Evolutionary conservation across 371 early-diverging fungal genomes (phyloP).

Genomic region (Apophysomyces variabilis): DNA sequence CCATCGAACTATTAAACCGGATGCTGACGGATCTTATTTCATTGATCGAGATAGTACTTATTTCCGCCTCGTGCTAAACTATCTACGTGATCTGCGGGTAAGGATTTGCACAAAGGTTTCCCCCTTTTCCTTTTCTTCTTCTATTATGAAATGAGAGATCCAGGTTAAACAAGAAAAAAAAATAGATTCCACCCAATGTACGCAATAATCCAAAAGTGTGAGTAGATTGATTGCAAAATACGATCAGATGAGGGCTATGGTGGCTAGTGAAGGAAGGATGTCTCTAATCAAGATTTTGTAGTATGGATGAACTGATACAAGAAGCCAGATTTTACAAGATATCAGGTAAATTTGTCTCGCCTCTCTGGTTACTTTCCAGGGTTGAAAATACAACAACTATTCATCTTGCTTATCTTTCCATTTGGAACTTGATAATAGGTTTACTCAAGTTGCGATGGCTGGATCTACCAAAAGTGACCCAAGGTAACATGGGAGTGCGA

Average conservation of each 20-base stretch:
- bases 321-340: slow-evolving; percentile 44
- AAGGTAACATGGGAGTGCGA: slow-evolving; percentile 25
- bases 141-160: too few relatives aligned
- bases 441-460: slow-evolving; percentile 36
- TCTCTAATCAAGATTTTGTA: slow-evolving; percentile 6
- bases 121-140: neutral
- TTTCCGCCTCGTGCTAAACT: slow-evolving; percentile 46
- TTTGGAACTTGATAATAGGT: slow-evolving; percentile 16
- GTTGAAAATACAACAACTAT: neutral
- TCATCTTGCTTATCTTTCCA: too few relatives aligned
- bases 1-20: slow-evolving; percentile 18
- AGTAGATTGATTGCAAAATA: neutral
- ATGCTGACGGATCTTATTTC: slow-evolving; percentile 48
- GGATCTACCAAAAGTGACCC: slow-evolving; percentile 31
- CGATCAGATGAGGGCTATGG: too few relatives aligned
- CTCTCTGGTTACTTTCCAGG: neutral
- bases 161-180: too few relatives aligned
- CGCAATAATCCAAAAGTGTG: slow-evolving; percentile 43
- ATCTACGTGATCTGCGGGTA: slow-evolving; percentile 45
- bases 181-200: slow-evolving; percentile 40
- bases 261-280: too few relatives aligned
- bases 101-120: neutral
- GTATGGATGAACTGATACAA: slow-evolving; percentile 52
- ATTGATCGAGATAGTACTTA: slow-evolving; percentile 52
- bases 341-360: slow-evolving; percentile 20